A percentile compares a stretch with the other conserved stretches of the same genome.
Conservation (phyloP, 495 filamentous ascomycete genomes). For the Cairneyella variabilis region DNA sequence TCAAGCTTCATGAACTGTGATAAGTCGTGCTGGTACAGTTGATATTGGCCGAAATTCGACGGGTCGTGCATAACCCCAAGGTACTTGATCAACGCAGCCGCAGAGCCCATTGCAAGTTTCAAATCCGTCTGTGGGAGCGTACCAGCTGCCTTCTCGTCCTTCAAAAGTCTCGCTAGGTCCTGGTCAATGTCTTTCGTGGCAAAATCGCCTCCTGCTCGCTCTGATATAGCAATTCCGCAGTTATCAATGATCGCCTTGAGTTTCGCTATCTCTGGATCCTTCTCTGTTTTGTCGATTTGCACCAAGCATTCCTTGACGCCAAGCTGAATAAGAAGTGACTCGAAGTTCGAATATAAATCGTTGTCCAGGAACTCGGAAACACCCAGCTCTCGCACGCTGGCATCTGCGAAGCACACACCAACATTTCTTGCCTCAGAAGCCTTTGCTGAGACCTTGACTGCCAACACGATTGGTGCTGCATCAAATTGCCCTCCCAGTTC, state of each 20-base stretch:
- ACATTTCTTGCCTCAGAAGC: slow-evolving; percentile 82
- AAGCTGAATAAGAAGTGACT: slow-evolving; percentile 91
- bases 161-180: slow-evolving; percentile 79
- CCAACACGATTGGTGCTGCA: slow-evolving; percentile 86
- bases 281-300: slow-evolving; percentile 60
- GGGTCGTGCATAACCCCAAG: slow-evolving; percentile 86
- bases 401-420: slow-evolving; percentile 97
- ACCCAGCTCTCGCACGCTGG: slow-evolving; percentile 90
- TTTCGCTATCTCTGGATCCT: slow-evolving; percentile 86
- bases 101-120: slow-evolving; percentile 95
- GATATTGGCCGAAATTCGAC: slow-evolving; percentile 94
- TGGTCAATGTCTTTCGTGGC: slow-evolving; percentile 93
- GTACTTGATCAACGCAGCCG: slow-evolving; percentile 92
- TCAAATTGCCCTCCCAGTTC: slow-evolving; percentile 87
- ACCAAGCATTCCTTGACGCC: slow-evolving; percentile 93
- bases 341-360: slow-evolving; percentile 96
- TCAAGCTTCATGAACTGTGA: slow-evolving; percentile 99
- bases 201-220: slow-evolving; percentile 73
- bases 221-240: slow-evolving; percentile 84
- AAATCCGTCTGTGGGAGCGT: slow-evolving; percentile 87
- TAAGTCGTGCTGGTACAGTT: slow-evolving; percentile 95
- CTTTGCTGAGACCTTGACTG: slow-evolving; percentile 87
- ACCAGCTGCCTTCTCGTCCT: slow-evolving; percentile 75
- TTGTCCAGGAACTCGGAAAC: slow-evolving; percentile 98
- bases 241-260: slow-evolving; percentile 83